Base-by-base conservation (phyloP, 2,329 filamentous ascomycete genomes). In the Blumeria graminis region DNA sequence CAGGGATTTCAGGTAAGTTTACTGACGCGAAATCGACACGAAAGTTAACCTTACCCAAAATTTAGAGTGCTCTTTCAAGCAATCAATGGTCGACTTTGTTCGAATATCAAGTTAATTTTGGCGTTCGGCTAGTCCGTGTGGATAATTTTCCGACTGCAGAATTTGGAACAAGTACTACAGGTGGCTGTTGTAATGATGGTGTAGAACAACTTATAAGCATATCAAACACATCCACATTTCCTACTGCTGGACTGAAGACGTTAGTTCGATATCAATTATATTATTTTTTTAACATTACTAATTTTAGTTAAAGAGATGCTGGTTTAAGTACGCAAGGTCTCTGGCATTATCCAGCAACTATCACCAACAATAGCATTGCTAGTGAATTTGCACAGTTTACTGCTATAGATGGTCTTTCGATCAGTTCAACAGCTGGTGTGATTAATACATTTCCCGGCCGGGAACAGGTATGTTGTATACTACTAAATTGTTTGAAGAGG, bases 71-170 rank as follows among this genome's bases (percentile, higher is more conserved):
- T 36, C 64, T 81, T 57, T 79, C 75, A 9, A 63, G 69, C 6
- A 71, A 70, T 45, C 78, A 81, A 68, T 78, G 74, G 75, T 69
- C 72, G 34, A 63, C 71, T 52, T 64, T 81, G 2, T 78, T 76
- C 61, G 69, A 70, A 52, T 81, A 81, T 61, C 78, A 81, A 65
- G 69, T 70, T 1, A 67, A 67, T 32, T 81, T 78, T 60, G 74
- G 76, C 18, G 74, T 78, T 11, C 71, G 78, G 33, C 76, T 81
- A 75, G 76, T 80, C 34, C 74, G 77, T 52, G 67, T 78, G 18
- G 76, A 80, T 62, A 75, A 74, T 6, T 79, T 71, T 60, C 78
- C 78, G 6, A 71, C 70, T 6, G 64, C 71, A 13, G 70, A 72
- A 9, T 76, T 72, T 62, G 75, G 76, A 62, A 60, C 61, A 11